Evolutionary conservation across 129 eudicot species (phyloP).

Genomic region (Flaveria sonorensis): DNA sequence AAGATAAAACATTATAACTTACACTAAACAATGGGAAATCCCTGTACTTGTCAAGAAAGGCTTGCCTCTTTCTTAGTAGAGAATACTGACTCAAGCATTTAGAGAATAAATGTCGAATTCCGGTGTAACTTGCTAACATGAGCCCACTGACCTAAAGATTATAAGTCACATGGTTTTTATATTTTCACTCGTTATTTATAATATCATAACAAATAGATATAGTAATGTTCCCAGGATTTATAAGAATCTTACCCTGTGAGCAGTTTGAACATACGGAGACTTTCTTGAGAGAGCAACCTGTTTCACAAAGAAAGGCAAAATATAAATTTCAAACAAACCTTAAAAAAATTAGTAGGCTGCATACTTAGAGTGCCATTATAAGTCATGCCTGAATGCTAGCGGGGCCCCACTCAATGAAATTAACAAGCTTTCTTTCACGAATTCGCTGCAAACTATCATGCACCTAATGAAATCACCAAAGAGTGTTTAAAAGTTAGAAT

Average conservation of each 20-base stretch:
- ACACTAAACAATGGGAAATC: constrained; percentile 91
- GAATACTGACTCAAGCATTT: constrained; percentile 90
- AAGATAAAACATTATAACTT: constrained; percentile 36
- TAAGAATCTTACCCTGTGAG: constrained; percentile 67
- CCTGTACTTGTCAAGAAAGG: constrained; percentile 95
- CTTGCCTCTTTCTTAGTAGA: constrained; percentile 85
- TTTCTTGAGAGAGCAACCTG: constrained; percentile 98
- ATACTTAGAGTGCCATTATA: background rate
- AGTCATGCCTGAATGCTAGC: constrained; percentile 87
- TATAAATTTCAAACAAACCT: background rate
- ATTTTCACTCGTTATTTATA: background rate
- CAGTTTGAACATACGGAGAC: constrained; percentile 99
- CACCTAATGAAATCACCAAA: constrained; percentile 52
- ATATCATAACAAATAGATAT: background rate
- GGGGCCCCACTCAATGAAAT: constrained; percentile 99
- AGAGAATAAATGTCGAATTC: constrained; percentile 90
- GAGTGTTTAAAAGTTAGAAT: constrained; percentile 7
- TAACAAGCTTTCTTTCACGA: constrained; percentile 95
- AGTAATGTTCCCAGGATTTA: background rate
- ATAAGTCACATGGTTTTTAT: background rate
- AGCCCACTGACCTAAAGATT: constrained; percentile 79
- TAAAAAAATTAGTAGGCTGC: background rate
- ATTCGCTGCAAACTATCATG: constrained; percentile 95
- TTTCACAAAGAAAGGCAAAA: constrained; percentile 20
- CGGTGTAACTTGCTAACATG: constrained; percentile 95